Evolutionary conservation across 345 rosid genomes (phyloP), one percentile per base, ranked within the genome.

Genomic region (Camelina neglecta): DNA sequence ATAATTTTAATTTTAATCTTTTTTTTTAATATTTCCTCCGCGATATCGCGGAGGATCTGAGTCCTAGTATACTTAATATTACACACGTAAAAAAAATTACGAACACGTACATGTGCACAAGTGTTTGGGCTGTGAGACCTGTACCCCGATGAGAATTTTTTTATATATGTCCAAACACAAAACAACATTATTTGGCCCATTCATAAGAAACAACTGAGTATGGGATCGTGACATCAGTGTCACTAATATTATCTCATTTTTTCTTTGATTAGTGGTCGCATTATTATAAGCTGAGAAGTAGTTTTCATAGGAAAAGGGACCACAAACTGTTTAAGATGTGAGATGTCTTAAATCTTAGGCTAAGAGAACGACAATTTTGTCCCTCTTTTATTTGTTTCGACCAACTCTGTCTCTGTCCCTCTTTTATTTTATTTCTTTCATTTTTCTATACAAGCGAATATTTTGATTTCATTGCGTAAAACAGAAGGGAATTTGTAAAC

Each of bases 291-390:
- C 16, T 75, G 67, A 67, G 62, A 67, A 16, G 79, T 67, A 68
- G 68, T 60, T 75, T 31, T 75, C 79, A 21, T n/a, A 75, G 3
- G 38, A 67, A 59, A 67, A 3, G 41, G 65, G 74, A 47, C 71
- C 75, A 61, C 20, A 62, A 2, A 55, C 58, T 54, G 57, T 48
- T 58, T 57, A 3, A 55, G 64, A 73, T 64, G 71, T 68, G 74
- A 75, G 56, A 63, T 70, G 80, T 63, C 80, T 70, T 76, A 62
- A 60, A 76, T 63, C 65, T 54, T 45, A 23, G 65, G 65, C 61
- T 62, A 29, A 69, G 71, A 42, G 29, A 69, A 62, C 75, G 75
- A 69, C 80, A 76, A 62, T 24, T 54, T 0, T 44, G 64, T 54
- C 33, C 41, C 54, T 39, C 18, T 49, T 36, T 58, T 49, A 50